phyloP scores from a whole-genome alignment of 768 basidiomycete genomes.

The Mycena galopus region DNA sequence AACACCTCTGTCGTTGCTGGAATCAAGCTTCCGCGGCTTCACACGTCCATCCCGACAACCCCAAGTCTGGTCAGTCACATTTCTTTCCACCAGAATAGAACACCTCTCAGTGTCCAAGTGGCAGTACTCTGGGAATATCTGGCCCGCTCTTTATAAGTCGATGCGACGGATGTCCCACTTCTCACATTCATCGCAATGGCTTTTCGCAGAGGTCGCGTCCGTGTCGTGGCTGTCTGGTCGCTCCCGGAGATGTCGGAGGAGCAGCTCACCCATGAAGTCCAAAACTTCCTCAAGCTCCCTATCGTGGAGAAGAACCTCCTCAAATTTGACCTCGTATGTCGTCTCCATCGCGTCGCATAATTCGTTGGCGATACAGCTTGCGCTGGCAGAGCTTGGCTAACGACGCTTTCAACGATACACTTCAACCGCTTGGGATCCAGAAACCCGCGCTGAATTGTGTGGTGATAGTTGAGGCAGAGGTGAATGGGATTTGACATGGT shows the following conservation, averaged over 20 bases:
- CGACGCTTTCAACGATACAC: neutral
- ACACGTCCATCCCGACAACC: neutral
- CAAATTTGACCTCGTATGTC: constrained; percentile 1
- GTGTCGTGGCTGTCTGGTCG: constrained; percentile 1
- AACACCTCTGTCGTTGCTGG: neutral
- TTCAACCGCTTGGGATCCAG: neutral
- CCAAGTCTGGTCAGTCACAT: no score
- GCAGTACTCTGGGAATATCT: neutral
- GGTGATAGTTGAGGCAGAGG: constrained; percentile 10
- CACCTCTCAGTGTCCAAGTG: neutral
- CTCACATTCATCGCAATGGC: neutral
- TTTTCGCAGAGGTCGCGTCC: constrained; percentile 16
- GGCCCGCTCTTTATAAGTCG: neutral
- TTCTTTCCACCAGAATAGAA: neutral
- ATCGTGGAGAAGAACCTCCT: constrained; percentile 15
- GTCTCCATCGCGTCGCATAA: no score
- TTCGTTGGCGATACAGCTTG: neutral
- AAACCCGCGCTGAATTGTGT: neutral
- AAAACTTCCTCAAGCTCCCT: constrained; percentile 2
- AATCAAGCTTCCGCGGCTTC: neutral
- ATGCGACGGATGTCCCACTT: neutral
- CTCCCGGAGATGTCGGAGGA: neutral
- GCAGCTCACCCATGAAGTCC: neutral
- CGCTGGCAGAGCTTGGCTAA: constrained; percentile 6
- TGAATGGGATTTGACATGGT: neutral